Base-by-base conservation (phyloP, 2,329 filamentous ascomycete genomes). In the Nigrospora oryzae region DNA sequence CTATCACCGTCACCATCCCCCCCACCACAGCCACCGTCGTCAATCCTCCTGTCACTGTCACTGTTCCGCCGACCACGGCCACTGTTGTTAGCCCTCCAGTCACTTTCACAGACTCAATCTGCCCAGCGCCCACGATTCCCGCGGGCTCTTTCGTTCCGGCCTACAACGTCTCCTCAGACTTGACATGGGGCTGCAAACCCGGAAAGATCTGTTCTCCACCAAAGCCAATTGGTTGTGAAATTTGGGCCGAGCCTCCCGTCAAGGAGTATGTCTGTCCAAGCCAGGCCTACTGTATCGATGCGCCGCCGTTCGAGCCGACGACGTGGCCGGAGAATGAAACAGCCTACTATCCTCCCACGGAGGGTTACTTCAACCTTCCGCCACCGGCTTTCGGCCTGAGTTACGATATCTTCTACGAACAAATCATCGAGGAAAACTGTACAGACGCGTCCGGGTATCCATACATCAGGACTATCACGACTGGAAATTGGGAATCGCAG, bases 291-390 rank as follows among this genome's bases (percentile, higher is more conserved):
- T 81, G 77, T 51, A 58, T 71, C 1, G 51, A 53, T 3, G 57
- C 75, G 11, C 74, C 71, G 0, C 46, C 55, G 0, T 57, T 63
- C 48, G 53, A 54, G 1, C 51, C 51, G 1, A 57, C 68, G 0
- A 54, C 53, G 0, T 81, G 76, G 77, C 52, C 59, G 0, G 52
- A 58, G 1, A 67, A 70, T 45, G 46, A 65, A 37, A 77, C 73
- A 0, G 50, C 62, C 14, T 79, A 75, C 54, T 81, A 73, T 49
- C 73, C 73, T 2, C 68, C 73, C 1, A 68, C 66, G 0, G 57
- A 68, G 0, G 77, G 73, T 4, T 86, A 84, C 57, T 86, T 81
- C 63, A 74, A 85, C 47, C 68, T 86, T n/a, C 68, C 81, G 45
- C 78, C 83, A 0, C 59, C 67, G 1, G 69, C 69, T 0, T 87